Evolutionary conservation across 768 basidiomycete species (phyloP), one percentile per base, ranked within the genome.

Genomic region (Suillus bovinus): DNA sequence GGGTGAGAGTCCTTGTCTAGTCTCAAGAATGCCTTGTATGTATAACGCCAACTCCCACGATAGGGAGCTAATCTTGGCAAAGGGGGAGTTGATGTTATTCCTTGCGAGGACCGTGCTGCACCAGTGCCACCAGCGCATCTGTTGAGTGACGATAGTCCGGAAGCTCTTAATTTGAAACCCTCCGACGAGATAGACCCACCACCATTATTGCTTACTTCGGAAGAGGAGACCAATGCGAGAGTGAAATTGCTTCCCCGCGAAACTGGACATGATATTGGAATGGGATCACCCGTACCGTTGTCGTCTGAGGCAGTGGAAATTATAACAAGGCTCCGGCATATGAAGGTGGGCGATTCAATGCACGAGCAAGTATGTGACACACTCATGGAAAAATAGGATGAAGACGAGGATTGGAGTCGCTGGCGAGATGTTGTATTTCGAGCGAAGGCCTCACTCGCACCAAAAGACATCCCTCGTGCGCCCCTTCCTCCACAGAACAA

Each of bases 361-460:
- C 53, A n/a, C n/a, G 52, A 34, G 56, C 34, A 3, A 8, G 34
- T 22, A 24, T n/a, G 53, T 47, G 16, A 34, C 58, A 49, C 14
- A 33, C 54, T 58, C 7, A 61, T 38, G 24, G 38, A 54, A 41
- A n/a, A 67, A 14, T 62, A 92, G 89, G 93, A 96, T 69, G 89
- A 91, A 76, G 84, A 86, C 61, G 93, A 96, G 70, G 93, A 95
- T 67, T 93, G 89, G 90, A 85, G 91, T 62, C 85, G 93, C 49
- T 93, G 91, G 91, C 82, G 92, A 22, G 93, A 95, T 69, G 86
- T 91, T 36, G 82, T 94, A 14, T 94, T 93, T 72, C 85, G 86
- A 5, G 88, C 87, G 7, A 93, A 90, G 73, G 87, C 84, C 6
- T 77, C 80, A 34, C 74, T 92, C 17, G 63, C 70, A 0, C 79